These are phyloP conservation scores for Piromyces sp. DNA, from an alignment of 192 early-diverging fungal species.

Conservation along the genomic window DNA sequence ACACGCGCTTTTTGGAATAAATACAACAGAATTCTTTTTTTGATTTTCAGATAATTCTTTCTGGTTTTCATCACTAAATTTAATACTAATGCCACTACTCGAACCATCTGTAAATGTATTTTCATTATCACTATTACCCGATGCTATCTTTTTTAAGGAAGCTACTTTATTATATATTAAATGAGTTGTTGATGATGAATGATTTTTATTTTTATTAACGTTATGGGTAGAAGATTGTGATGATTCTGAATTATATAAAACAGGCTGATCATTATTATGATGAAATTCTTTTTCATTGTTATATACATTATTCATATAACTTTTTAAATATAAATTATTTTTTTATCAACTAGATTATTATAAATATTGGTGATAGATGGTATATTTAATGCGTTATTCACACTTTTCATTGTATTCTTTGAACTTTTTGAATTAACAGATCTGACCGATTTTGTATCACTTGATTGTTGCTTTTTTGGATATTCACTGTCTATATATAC, in stretches of 20 bases:
- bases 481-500: too few species aligned
- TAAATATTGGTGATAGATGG: not conserved
- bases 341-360: not conserved
- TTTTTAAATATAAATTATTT: not conserved
- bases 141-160: not conserved
- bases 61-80: too few species aligned
- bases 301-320: not conserved
- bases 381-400: not conserved
- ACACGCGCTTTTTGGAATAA: not conserved
- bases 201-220: not conserved
- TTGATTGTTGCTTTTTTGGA: too few species aligned
- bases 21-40: not conserved
- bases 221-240: too few species aligned
- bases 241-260: not conserved
- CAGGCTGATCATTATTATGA: not conserved
- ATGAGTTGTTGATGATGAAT: not conserved
- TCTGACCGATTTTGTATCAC: too few species aligned
- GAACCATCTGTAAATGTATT: too few species aligned
- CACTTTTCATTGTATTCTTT: not conserved
- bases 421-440: too few species aligned
- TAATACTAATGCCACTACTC: too few species aligned
- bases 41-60: too few species aligned
- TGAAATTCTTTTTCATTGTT: not conserved
- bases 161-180: not conserved
- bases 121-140: not conserved